These are phyloP conservation scores for Aspergillus uvarum DNA, from an alignment of 2,329 filamentous ascomycete genomes.

Conservation along the genomic window DNA sequence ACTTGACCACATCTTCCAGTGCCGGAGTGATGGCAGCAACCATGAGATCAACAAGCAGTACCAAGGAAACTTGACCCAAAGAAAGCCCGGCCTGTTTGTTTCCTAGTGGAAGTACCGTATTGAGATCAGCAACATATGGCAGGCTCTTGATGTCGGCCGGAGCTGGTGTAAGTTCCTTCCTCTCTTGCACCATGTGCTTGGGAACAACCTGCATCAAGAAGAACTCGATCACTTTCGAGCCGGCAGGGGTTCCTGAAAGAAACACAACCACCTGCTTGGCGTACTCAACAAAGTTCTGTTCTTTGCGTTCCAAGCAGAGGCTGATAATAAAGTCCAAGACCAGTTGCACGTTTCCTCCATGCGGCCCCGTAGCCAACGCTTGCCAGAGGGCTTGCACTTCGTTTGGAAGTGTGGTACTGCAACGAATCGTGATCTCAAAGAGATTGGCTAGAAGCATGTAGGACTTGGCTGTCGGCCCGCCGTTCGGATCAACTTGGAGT, in stretches of 20 bases:
- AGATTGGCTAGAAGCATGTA: slow-evolving; percentile 95
- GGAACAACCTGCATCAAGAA: slow-evolving; percentile 86
- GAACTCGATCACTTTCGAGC: slow-evolving; percentile 91
- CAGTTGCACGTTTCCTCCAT: slow-evolving; percentile 89
- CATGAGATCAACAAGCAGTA: slow-evolving; percentile 92
- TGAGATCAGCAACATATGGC: slow-evolving; percentile 86
- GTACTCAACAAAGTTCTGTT: slow-evolving; percentile 97
- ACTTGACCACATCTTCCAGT: slow-evolving; percentile 75
- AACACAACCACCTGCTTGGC: slow-evolving; percentile 98
- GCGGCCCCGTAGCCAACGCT: slow-evolving; percentile 86
- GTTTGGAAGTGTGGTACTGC: slow-evolving; percentile 83
- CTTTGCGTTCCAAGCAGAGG: slow-evolving; percentile 85
- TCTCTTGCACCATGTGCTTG: slow-evolving; percentile 93
- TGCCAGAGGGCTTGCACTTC: slow-evolving; percentile 98
- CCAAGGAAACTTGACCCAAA: slow-evolving; percentile 86
- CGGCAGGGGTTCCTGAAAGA: slow-evolving; percentile 78
- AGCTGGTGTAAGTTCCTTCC: slow-evolving; percentile 66
- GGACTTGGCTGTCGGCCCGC: slow-evolving; percentile 83
- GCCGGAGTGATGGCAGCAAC: slow-evolving; percentile 82
- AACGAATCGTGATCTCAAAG: slow-evolving; percentile 93
- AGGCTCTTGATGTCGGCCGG: slow-evolving; percentile 70
- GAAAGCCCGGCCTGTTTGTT: slow-evolving; percentile 93
- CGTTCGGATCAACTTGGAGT: slow-evolving; percentile 85
- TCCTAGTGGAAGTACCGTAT: slow-evolving; percentile 74
- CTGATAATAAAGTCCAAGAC: slow-evolving; percentile 96